Evolutionary conservation across 352 stramenopile genomes (phyloP).

Genomic region (Phytopythium vexans): DNA sequence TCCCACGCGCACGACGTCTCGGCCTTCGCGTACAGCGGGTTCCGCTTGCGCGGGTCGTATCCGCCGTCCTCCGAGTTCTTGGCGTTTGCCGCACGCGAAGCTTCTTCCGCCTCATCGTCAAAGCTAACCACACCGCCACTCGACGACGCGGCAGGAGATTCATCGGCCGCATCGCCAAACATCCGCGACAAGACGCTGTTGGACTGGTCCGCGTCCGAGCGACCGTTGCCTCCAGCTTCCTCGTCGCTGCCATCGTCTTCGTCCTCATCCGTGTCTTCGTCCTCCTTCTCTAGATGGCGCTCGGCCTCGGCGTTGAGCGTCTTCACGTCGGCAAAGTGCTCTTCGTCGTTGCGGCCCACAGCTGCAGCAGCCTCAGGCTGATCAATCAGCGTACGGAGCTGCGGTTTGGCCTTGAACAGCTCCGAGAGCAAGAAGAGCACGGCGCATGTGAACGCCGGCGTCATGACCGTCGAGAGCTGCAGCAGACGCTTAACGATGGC

Average conservation of each 20-base stretch:
- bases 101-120: slow-evolving; percentile 27
- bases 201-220: slow-evolving; percentile 49
- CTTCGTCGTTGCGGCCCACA: slow-evolving; percentile 27
- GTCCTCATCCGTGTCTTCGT: slow-evolving; percentile 23
- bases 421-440: slow-evolving; percentile 96
- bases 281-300: slow-evolving; percentile 38
- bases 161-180: slow-evolving; percentile 39
- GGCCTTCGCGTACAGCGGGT: slow-evolving; percentile 78
- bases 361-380: slow-evolving; percentile 39
- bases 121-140: slow-evolving; percentile 25
- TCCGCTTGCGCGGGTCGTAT: slow-evolving; percentile 88
- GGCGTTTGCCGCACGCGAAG: background rate
- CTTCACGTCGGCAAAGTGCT: slow-evolving; percentile 58
- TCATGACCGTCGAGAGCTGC: slow-evolving; percentile 78
- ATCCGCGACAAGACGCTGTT: slow-evolving; percentile 58
- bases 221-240: slow-evolving; percentile 31
- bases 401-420: slow-evolving; percentile 85
- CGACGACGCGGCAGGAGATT: slow-evolving; percentile 5
- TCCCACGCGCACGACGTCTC: slow-evolving; percentile 91
- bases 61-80: slow-evolving; percentile 18
- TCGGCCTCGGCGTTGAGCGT: slow-evolving; percentile 22
- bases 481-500: slow-evolving; percentile 95
- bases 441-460: slow-evolving; percentile 89
- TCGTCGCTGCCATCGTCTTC: slow-evolving; percentile 24
- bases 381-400: slow-evolving; percentile 67